Percentiles rank a stretch among this genome's conserved stretches.
These are phyloP conservation scores for Russula sp. DNA, from an alignment of 768 basidiomycete species.

Conservation along the genomic window DNA sequence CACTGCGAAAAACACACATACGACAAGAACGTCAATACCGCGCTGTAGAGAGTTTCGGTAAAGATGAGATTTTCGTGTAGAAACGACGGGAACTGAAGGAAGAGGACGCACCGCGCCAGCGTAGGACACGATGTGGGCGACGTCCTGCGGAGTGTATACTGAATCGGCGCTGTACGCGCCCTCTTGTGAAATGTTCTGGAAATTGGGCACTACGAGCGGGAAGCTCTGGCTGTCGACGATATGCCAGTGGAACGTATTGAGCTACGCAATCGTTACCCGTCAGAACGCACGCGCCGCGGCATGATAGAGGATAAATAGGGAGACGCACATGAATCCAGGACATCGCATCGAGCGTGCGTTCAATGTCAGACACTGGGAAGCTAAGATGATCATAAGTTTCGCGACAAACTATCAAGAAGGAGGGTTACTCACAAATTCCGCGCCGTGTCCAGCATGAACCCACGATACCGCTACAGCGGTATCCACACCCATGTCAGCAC, in stretches of 20 bases:
- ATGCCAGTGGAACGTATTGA: slow-evolving; percentile 51
- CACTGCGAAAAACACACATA: slow-evolving; percentile 9
- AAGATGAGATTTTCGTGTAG: background rate
- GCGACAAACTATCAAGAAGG: background rate
- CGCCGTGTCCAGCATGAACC: slow-evolving; percentile 77
- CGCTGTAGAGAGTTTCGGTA: slow-evolving; percentile 35
- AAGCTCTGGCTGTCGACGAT: slow-evolving; percentile 52
- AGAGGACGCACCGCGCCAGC: slow-evolving; percentile 43
- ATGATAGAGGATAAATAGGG: background rate
- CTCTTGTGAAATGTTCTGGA: slow-evolving; percentile 40
- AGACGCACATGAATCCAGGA: slow-evolving; percentile 29
- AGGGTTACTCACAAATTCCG: slow-evolving; percentile 54
- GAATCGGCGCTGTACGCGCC: slow-evolving; percentile 44
- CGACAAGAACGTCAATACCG: slow-evolving; percentile 50
- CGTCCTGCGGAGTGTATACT: slow-evolving; percentile 40
- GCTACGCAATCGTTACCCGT: slow-evolving; percentile 31
- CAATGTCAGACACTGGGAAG: slow-evolving; percentile 13
- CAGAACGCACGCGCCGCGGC: background rate
- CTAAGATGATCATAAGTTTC: background rate
- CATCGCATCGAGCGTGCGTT: slow-evolving; percentile 20
- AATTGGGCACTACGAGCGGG: slow-evolving; percentile 43
- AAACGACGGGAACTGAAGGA: background rate
- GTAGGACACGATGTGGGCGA: slow-evolving; percentile 43
- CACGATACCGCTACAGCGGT: slow-evolving; percentile 59
- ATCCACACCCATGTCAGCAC: background rate